These are phyloP conservation scores for Platanthera zijinensis DNA, from an alignment of 106 monocot species.

Conservation along the genomic window DNA sequence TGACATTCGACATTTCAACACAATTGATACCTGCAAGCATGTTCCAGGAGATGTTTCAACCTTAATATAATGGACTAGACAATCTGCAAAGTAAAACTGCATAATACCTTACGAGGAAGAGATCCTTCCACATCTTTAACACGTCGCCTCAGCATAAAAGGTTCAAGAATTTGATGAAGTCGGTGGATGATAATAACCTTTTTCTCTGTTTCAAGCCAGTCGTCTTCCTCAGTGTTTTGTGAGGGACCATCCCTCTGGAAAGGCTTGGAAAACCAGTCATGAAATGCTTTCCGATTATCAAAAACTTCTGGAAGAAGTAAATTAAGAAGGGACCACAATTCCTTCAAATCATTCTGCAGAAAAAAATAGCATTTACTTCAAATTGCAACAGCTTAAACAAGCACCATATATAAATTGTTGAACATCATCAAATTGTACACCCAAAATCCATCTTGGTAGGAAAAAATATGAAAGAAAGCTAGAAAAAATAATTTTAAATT, in stretches of 20 bases:
- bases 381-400: conserved; percentile 2
- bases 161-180: conserved; percentile 95
- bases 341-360: conserved; percentile 93
- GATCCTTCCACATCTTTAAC: conserved; percentile 98
- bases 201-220: conserved; percentile 97
- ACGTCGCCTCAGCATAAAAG: conserved; percentile 91
- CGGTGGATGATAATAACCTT: conserved; percentile 95
- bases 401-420: neutral
- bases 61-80: neutral
- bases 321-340: conserved; percentile 95
- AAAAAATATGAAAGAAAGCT: neutral
- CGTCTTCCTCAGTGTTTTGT: conserved; percentile 74
- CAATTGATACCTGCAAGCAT: conserved; percentile 67
- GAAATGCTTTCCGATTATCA: conserved; percentile 88
- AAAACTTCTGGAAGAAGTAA: conserved; percentile 95
- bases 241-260: conserved; percentile 81
- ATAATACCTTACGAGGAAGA: conserved; percentile 72
- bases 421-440: neutral
- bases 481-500: neutral
- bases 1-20: conserved; percentile 91
- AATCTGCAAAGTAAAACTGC: neutral
- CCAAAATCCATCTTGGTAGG: neutral
- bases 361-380: conserved; percentile 2
- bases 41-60: neutral
- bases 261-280: conserved; percentile 99